A percentile compares a stretch with the other conserved stretches of the same genome.
These are phyloP conservation scores for Cystoisospora suis DNA, from an alignment of 169 alveolate species.

Conservation along the genomic window DNA sequence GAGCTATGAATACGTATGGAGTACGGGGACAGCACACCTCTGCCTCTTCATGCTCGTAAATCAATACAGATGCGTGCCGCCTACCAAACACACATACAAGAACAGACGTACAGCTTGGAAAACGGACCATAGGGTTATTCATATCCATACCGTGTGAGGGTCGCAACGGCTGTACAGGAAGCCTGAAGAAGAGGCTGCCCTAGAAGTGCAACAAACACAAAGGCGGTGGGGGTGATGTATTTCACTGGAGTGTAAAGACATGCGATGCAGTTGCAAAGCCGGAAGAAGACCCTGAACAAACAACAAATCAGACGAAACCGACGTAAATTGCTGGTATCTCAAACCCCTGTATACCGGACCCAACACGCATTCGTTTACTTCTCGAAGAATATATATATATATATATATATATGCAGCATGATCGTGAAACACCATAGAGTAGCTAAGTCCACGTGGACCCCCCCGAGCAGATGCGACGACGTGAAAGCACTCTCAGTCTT, in stretches of 20 bases:
- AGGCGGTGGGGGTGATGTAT: conserved; percentile 19
- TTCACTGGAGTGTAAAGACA: conserved; percentile 15
- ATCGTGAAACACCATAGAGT: no score
- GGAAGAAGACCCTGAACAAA: background rate
- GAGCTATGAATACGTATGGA: no score
- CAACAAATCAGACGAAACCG: background rate
- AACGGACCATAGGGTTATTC: no score
- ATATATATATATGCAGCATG: no score
- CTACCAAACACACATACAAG: background rate
- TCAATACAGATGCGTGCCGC: background rate
- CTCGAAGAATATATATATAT: no score
- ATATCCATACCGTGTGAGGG: background rate
- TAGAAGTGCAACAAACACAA: conserved; percentile 30
- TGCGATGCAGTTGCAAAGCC: background rate
- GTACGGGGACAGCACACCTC: no score
- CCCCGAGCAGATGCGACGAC: no score
- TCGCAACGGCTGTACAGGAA: conserved; percentile 27
- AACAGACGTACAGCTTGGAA: background rate
- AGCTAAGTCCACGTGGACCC: no score
- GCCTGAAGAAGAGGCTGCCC: conserved; percentile 42
- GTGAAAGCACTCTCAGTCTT: no score
- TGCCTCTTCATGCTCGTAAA: background rate
- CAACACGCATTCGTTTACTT: no score
- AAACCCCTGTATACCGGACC: no score
- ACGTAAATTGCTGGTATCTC: no score